Evolutionary conservation across 305 asterid genomes (phyloP).

Genomic region (Petunia hybrid): DNA sequence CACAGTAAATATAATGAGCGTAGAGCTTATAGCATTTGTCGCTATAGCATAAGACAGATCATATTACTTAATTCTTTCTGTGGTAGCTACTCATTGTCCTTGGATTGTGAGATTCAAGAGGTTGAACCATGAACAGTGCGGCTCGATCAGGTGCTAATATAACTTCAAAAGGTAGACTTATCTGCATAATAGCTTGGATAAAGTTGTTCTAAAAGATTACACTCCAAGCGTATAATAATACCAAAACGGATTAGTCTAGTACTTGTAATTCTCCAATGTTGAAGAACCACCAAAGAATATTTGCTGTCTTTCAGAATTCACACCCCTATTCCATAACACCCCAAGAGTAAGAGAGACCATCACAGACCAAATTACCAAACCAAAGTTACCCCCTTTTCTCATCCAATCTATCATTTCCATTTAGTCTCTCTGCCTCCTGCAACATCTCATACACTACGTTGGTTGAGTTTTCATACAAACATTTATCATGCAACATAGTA

Average conservation of each 20-base stretch:
- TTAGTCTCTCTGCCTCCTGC: background rate
- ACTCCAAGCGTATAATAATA: background rate
- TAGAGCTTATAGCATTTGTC: too few species aligned
- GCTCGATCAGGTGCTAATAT: background rate
- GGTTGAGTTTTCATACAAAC: background rate
- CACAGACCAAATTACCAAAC: too few species aligned
- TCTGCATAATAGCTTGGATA: background rate
- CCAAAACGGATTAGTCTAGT: background rate
- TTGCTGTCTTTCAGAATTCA: background rate
- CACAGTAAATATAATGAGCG: too few species aligned
- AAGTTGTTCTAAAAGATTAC: background rate
- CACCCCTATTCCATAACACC: background rate
- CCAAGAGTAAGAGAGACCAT: too few species aligned
- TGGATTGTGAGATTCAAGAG: background rate
- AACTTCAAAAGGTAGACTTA: background rate
- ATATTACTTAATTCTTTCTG: background rate
- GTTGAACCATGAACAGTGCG: background rate
- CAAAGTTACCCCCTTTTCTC: background rate
- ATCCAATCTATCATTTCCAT: background rate
- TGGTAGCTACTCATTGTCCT: background rate
- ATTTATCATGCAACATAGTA: background rate
- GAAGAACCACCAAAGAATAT: background rate
- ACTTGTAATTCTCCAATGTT: background rate
- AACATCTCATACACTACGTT: background rate
- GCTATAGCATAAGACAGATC: background rate